Evolutionary conservation across 768 basidiomycete species (phyloP).

Genomic region (Kwoniella mangroviensis): DNA sequence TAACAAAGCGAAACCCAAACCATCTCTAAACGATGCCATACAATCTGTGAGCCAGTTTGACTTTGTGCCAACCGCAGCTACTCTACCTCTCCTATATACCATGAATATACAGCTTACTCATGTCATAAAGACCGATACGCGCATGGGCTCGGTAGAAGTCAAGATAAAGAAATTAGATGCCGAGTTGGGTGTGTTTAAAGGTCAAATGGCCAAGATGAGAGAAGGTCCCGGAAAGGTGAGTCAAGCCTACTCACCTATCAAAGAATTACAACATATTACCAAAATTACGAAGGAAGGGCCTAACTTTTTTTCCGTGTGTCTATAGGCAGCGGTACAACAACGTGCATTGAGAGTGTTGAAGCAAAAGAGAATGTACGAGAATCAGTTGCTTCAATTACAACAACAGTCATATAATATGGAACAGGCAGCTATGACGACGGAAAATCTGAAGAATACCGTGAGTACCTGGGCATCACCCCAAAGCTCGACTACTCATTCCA

Average conservation of each 20-base stretch:
- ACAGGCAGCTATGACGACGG: conserved; percentile 90
- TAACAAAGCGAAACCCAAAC: conserved; percentile 71
- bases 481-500: too few species aligned
- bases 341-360: conserved; percentile 90
- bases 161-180: conserved; percentile 96
- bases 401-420: conserved; percentile 99
- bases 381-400: conserved; percentile 82
- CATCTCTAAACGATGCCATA: conserved; percentile 90
- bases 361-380: conserved; percentile 90
- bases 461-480: conserved; percentile 9
- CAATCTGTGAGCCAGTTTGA: conserved; percentile 60
- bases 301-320: too few species aligned
- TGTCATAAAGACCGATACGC: conserved; percentile 73
- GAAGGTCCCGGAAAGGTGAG: conserved; percentile 92
- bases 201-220: conserved; percentile 91
- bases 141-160: conserved; percentile 87
- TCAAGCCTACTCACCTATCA: conserved; percentile 1
- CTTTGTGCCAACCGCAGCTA: neutral
- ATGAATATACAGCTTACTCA: conserved; percentile 25
- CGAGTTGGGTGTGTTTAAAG: conserved; percentile 87
- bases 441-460: conserved; percentile 89
- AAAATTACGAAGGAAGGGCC: too few species aligned
- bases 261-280: too few species aligned
- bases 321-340: conserved; percentile 74
- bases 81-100: conserved; percentile 33